Conservation (phyloP, 257 asterid species). For the Plantago major region DNA sequence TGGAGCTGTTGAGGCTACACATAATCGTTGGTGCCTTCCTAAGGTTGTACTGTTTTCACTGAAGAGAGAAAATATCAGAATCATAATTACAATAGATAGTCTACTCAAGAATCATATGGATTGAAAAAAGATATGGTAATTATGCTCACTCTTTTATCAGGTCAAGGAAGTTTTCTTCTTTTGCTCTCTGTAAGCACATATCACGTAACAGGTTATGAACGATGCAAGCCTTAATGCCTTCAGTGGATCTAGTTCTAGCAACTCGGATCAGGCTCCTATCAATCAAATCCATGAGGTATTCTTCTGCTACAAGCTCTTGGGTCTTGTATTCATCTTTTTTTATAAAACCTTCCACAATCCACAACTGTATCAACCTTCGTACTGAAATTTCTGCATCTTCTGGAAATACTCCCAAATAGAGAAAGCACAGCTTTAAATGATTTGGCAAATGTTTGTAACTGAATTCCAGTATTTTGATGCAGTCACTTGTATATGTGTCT, state of each 20-base stretch:
- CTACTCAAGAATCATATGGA: background rate
- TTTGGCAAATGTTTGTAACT: conserved; percentile 32
- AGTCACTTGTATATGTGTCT: conserved; percentile 1
- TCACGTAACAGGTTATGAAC: conserved; percentile 34
- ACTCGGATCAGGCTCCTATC: conserved; percentile 27
- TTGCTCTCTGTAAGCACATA: conserved; percentile 20
- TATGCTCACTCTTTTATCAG: conserved; percentile 10
- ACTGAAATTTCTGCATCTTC: conserved; percentile 14
- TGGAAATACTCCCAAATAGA: conserved; percentile 28
- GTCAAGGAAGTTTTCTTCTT: conserved; percentile 9
- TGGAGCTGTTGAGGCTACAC: background rate
- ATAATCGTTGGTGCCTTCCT: background rate
- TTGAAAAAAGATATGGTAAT: background rate
- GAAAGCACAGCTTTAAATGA: conserved; percentile 33
- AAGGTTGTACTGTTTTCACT: background rate
- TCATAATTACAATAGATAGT: background rate
- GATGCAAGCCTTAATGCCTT: conserved; percentile 28
- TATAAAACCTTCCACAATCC: conserved; percentile 37
- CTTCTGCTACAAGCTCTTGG: conserved; percentile 20
- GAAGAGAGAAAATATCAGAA: background rate
- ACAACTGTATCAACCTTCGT: conserved; percentile 16
- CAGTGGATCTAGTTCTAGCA: conserved; percentile 20
- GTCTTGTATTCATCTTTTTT: conserved; percentile 1
- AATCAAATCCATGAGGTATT: conserved; percentile 22
- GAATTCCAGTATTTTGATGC: conserved; percentile 12